Evolutionary conservation across 1,284 basidiomycete genomes (phyloP).

Genomic region (Takashimella tepidaria): DNA sequence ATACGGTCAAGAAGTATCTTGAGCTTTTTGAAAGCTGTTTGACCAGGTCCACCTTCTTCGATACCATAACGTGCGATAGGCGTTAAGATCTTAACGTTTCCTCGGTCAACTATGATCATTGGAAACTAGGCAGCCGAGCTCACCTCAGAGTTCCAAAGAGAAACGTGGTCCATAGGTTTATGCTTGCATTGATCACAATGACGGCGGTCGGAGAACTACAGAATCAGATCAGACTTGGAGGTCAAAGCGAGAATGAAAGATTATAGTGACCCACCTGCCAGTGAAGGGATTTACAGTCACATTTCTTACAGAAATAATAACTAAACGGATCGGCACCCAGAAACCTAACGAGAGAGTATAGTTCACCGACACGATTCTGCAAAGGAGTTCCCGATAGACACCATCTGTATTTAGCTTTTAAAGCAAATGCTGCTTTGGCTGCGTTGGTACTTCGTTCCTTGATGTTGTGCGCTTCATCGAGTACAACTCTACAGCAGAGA

Average conservation of each 20-base stretch:
- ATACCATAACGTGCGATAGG: slow-evolving; percentile 76
- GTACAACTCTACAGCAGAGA: slow-evolving; percentile 33
- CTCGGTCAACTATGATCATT: no score
- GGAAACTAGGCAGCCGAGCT: slow-evolving; percentile 11
- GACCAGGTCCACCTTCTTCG: slow-evolving; percentile 64
- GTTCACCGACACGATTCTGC: slow-evolving; percentile 93
- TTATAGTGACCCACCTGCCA: slow-evolving; percentile 48
- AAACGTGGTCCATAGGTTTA: slow-evolving; percentile 86
- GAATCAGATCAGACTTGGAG: slow-evolving; percentile 15
- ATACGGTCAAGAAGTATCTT: slow-evolving; percentile 83
- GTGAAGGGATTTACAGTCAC: slow-evolving; percentile 55
- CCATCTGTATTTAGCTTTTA: slow-evolving; percentile 80
- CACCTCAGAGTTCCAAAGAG: slow-evolving; percentile 47
- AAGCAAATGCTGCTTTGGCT: slow-evolving; percentile 89
- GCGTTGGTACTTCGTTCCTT: slow-evolving; percentile 93
- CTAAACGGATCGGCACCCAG: slow-evolving; percentile 81
- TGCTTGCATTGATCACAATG: slow-evolving; percentile 88
- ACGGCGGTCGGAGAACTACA: slow-evolving; percentile 67
- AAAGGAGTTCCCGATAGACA: slow-evolving; percentile 97
- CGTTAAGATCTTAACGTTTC: slow-evolving; percentile 78
- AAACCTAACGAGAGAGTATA: slow-evolving; percentile 89
- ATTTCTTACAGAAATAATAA: slow-evolving; percentile 80
- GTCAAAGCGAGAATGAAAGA: no score
- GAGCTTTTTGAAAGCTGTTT: slow-evolving; percentile 81
- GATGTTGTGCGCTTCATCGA: slow-evolving; percentile 98